These are phyloP conservation scores for Austroboletus niveus DNA, from an alignment of 1,284 basidiomycete species.

Conservation along the genomic window DNA sequence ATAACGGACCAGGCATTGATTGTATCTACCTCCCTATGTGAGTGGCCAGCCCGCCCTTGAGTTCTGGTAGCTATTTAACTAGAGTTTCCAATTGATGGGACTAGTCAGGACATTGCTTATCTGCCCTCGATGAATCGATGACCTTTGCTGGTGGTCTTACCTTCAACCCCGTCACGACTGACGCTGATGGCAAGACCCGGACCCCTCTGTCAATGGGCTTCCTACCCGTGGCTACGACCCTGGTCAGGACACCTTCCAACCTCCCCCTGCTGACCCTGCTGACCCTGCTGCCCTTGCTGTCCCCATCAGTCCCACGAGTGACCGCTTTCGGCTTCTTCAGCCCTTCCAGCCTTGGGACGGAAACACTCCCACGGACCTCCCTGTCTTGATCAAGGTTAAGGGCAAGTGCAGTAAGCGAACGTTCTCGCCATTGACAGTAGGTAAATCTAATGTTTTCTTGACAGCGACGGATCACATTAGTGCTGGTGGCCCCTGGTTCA, in stretches of 20 bases:
- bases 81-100: too few relatives aligned
- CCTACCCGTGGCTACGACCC: slow-evolving; percentile 95
- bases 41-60: too few relatives aligned
- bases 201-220: slow-evolving; percentile 88
- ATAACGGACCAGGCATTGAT: too few relatives aligned
- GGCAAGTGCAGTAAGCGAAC: slow-evolving; percentile 90
- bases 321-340: slow-evolving; percentile 92
- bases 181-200: slow-evolving; percentile 88
- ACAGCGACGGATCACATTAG: slow-evolving; percentile 84
- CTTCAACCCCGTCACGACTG: slow-evolving; percentile 94
- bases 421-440: not conserved
- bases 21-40: too few relatives aligned
- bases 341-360: slow-evolving; percentile 95
- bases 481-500: slow-evolving; percentile 98
- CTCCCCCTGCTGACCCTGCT: slow-evolving; percentile 85
- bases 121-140: slow-evolving; percentile 41
- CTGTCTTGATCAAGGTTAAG: slow-evolving; percentile 95
- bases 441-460: not conserved
- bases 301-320: slow-evolving; percentile 84
- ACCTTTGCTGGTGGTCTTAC: slow-evolving; percentile 91
- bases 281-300: slow-evolving; percentile 84
- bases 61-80: too few relatives aligned
- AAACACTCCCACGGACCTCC: slow-evolving; percentile 86
- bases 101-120: too few relatives aligned
- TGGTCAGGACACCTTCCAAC: slow-evolving; percentile 96